Conservation (phyloP, 495 filamentous ascomycete species). For the Aspergillus panamensis region DNA sequence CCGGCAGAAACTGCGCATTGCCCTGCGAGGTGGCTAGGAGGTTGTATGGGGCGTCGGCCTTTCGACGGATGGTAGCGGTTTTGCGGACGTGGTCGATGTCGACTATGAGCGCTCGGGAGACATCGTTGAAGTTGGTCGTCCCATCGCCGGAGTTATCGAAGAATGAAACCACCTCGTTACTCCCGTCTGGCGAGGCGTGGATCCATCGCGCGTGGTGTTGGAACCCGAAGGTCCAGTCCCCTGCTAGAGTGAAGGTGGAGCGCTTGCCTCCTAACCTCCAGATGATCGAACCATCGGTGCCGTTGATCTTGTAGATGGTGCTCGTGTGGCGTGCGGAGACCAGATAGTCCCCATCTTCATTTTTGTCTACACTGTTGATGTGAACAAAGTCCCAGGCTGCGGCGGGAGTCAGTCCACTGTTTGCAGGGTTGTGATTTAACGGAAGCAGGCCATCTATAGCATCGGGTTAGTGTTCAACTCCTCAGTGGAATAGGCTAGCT, state of each 20-base stretch:
- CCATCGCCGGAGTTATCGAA: slow-evolving; percentile 42
- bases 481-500: neutral
- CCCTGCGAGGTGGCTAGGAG: slow-evolving; percentile 50
- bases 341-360: slow-evolving; percentile 46
- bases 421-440: slow-evolving; percentile 5
- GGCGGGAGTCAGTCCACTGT: slow-evolving; percentile 32
- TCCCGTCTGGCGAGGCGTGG: slow-evolving; percentile 25
- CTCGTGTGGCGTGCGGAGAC: slow-evolving; percentile 48
- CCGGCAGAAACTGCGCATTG: slow-evolving; percentile 48
- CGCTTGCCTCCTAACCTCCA: slow-evolving; percentile 48
- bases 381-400: slow-evolving; percentile 47
- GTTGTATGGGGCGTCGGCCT: slow-evolving; percentile 34
- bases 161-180: slow-evolving; percentile 37
- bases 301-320: slow-evolving; percentile 39
- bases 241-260: slow-evolving; percentile 24
- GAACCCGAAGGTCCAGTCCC: slow-evolving; percentile 36
- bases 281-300: slow-evolving; percentile 46
- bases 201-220: slow-evolving; percentile 52
- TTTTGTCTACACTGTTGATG: slow-evolving; percentile 53
- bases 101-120: slow-evolving; percentile 46
- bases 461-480: neutral
- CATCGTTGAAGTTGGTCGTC: slow-evolving; percentile 6
- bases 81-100: slow-evolving; percentile 37
- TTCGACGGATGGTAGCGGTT: slow-evolving; percentile 32
- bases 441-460: slow-evolving; percentile 1